phyloP scores from a whole-genome alignment of 2,329 filamentous ascomycete species.

The Colletotrichum euphorbiae region DNA sequence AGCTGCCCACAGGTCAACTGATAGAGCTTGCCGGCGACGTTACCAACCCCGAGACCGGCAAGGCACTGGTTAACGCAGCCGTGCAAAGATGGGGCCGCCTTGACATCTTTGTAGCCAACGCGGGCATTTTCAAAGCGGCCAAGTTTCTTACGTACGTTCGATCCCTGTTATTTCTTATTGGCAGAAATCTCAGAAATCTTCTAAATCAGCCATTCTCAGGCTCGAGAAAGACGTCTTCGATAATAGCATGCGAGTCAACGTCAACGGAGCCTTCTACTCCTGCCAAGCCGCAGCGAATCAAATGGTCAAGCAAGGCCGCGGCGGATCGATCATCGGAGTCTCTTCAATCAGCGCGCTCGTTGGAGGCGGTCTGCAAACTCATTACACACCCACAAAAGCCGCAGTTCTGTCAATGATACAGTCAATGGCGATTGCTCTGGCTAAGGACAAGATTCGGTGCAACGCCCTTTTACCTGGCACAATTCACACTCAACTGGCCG shows the following conservation, averaged over 20 bases:
- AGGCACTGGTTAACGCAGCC: no score
- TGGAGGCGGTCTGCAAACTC: conserved; percentile 74
- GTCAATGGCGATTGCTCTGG: conserved; percentile 73
- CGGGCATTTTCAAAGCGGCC: conserved; percentile 26
- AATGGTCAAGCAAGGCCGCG: conserved; percentile 62
- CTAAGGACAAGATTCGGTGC: conserved; percentile 73
- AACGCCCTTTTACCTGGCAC: conserved; percentile 78
- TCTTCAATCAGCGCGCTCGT: conserved; percentile 74
- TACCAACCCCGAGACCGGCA: no score
- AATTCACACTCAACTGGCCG: conserved; percentile 76
- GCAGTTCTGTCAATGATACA: conserved; percentile 77
- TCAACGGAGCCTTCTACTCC: conserved; percentile 77
- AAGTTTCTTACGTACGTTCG: conserved; percentile 29
- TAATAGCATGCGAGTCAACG: conserved; percentile 73
- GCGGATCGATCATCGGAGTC: conserved; percentile 74
- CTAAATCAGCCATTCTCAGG: conserved; percentile 55
- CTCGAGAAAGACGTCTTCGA: conserved; percentile 68
- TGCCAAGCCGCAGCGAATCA: conserved; percentile 76
- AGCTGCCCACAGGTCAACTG: no score
- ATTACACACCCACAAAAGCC: conserved; percentile 81
- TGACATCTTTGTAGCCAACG: conserved; percentile 50
- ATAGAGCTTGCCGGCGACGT: no score
- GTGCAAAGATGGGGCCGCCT: no score
- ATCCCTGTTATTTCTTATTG: neutral
- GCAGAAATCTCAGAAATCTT: neutral